Base-by-base conservation (phyloP, 2,329 filamentous ascomycete species). In the Cladosporium sphaerospermum region DNA sequence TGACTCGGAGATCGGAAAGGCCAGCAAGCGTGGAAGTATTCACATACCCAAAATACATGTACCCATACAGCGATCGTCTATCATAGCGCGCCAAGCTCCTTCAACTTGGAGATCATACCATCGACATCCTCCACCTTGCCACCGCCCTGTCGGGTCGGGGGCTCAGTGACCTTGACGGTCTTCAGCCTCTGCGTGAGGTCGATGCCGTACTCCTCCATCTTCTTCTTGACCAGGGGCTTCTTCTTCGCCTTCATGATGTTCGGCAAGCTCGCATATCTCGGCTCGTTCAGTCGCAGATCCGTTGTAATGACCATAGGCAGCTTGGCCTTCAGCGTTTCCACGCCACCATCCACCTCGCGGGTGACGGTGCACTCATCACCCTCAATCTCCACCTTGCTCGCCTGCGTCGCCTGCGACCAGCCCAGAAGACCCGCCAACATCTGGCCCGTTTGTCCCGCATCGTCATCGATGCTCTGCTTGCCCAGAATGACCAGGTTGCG, bases 181-280 rank as follows among this genome's bases (percentile, higher is more conserved):
- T 93, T 96, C 69, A 99, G 73, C 64, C 91, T 80, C 73, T 80
- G 84, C 70, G 80, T 79, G 49, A 81, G 81, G 63, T 90, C 84
- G 41, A 96, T 73, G 2, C 88, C 89, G 70, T 88, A 87, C 68
- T 99, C 93, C 54, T 77, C 80, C 69, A 96, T 71, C 60, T 81
- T 89, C 80, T 89, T 86, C 86, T 96, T 97, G 66, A 93, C 89
- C 63, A 99, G 68, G 67, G 88, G 88, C 86, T 99, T 99, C 88
- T 97, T 99, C 87, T 99, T 99, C 50, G 93, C 93, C 85, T 97
- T 99, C 93, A 99, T 99, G 61, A 99, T 97, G 70, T 97, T 97
- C 47, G 91, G 92, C 81, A 99, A 72, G 72, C 84, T 96, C 18
- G 92, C 93, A 71, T 96, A 99, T 59, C 93, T 79, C 55, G 93